Base-by-base conservation (phyloP, 495 filamentous ascomycete species). In the Aspergillus haitiensis region DNA sequence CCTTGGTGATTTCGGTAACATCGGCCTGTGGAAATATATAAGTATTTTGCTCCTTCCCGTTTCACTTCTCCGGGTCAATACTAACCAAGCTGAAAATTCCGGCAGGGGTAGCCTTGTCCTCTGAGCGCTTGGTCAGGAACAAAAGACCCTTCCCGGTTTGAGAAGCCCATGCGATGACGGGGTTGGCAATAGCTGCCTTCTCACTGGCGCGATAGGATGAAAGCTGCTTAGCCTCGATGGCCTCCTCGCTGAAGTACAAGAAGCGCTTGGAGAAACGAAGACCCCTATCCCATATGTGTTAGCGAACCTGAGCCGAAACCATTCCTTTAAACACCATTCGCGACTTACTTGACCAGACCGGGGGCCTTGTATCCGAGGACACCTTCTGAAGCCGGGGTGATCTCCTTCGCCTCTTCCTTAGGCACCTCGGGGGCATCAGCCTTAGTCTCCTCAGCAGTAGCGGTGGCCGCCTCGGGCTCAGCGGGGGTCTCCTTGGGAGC, bases 111-210 rank as follows among this genome's bases (percentile, higher is more conserved):
- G 79, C 77, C 85, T 93, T 96, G 73, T 93, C 86, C 66, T 87
- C 83, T 55, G 86, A 84, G 66, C 88, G 84, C 87, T 97, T 97
- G 74, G 86, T 85, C 75, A 90, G 91, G 82, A 94, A 96, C 36
- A 97, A 78, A 7, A 98, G 87, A 75, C 94, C 94, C 83, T 95
- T 97, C 69, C 94, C 93, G 59, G 94, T 98, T 78, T 95, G 85
- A 61, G 82, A 86, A 56, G 93, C 91, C 88, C 95, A 96, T 44
- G 94, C 88, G 65, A 85, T 87, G 64, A 85, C 88, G 52, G 89
- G 84, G 77, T 93, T 87, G 62, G 88, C 88, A 60, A 87, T 75
- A 40, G 78, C 73, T 47, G 87, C 76, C 88, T 97, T 95, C 82
- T 96, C 94, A 66, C 87, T 86, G 75, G 87, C 86, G 68, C 95